These are phyloP conservation scores for Mucor irregularis DNA, from an alignment of 371 early-diverging fungal species.

Conservation along the genomic window DNA sequence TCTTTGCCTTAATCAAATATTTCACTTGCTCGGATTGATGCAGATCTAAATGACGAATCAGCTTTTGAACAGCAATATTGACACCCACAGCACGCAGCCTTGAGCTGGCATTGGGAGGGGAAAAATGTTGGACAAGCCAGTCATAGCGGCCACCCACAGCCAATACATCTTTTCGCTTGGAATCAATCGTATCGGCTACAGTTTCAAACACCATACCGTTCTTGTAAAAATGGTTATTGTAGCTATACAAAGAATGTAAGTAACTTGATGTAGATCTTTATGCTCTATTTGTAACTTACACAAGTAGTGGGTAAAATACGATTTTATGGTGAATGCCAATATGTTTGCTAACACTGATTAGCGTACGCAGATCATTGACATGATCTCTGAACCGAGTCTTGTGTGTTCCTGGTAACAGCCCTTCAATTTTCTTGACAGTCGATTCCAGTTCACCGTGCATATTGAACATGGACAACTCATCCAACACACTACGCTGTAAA, in stretches of 20 bases:
- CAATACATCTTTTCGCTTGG: conserved; percentile 70
- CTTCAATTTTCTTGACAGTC: conserved; percentile 54
- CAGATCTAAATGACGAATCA: conserved; percentile 67
- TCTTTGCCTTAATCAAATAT: conserved; percentile 49
- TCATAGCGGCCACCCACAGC: conserved; percentile 91
- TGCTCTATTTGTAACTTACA: conserved; percentile 40
- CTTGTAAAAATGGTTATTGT: conserved; percentile 75
- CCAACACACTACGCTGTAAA: conserved; percentile 61
- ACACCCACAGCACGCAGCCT: conserved; percentile 75
- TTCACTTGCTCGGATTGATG: conserved; percentile 70
- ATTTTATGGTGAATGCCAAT: conserved; percentile 70
- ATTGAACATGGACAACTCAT: conserved; percentile 69
- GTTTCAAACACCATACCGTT: conserved; percentile 79
- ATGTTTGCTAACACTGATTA: conserved; percentile 50
- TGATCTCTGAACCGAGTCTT: conserved; percentile 50
- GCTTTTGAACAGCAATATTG: conserved; percentile 77
- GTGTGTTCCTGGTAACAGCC: conserved; percentile 56
- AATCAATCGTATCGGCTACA: conserved; percentile 51
- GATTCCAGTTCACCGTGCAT: conserved; percentile 57
- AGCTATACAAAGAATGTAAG: conserved; percentile 32
- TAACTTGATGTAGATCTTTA: not conserved
- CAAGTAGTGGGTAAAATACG: conserved; percentile 67
- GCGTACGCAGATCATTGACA: conserved; percentile 46
- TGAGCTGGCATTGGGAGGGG: conserved; percentile 49
- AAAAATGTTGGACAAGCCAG: conserved; percentile 47